Evolutionary conservation across 208 protist species (phyloP), one percentile per base, ranked within the genome.

Genomic region (Herpetomonas muscarum): DNA sequence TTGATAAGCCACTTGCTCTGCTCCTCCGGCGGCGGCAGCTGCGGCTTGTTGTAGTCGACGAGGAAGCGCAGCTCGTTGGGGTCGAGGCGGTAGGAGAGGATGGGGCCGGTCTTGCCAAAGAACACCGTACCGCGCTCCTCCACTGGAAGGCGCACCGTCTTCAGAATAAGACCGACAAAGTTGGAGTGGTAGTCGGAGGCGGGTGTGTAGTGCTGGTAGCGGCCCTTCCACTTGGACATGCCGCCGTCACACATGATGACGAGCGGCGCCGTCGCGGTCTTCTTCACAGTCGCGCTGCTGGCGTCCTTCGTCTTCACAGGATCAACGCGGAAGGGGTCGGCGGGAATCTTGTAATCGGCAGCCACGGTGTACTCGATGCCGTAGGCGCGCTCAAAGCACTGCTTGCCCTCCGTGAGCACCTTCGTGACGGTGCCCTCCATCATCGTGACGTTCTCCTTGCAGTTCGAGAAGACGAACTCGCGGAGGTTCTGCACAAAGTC

Each of bases 231-330:
- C 48, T 94, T 94, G 64, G 88, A 96, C 65, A 81, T 77, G 52
- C 84, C 87, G n/a, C 96, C 96, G 70, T 97, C 92, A 63, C 86
- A 95, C 71, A 97, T 97, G 29, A 98, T 64, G 30, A 94, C 80
- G 12, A 98, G 77, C 44, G 89, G 82, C 12, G 85, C 88, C 19
- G 75, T 87, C 29, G 77, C 85, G 7, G 62, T 66, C 51, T 79
- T 74, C 29, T 60, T 70, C 24, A 84, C 67, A 21, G 67, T 79
- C 25, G n/a, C n/a, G n/a, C 53, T 59, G 15, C 34, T 72, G 6
- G 26, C 26, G 5, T 53, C 64, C 44, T 44, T 41, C 9, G 65
- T 42, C 58, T 79, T 81, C 22, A 62, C 36, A 4, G 70, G 69
- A 36, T 81, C 75, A 41, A 67, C 70, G 21, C 41, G 52, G 64